phyloP scores from a whole-genome alignment of 495 filamentous ascomycete genomes.

The Podospora anserina region DNA sequence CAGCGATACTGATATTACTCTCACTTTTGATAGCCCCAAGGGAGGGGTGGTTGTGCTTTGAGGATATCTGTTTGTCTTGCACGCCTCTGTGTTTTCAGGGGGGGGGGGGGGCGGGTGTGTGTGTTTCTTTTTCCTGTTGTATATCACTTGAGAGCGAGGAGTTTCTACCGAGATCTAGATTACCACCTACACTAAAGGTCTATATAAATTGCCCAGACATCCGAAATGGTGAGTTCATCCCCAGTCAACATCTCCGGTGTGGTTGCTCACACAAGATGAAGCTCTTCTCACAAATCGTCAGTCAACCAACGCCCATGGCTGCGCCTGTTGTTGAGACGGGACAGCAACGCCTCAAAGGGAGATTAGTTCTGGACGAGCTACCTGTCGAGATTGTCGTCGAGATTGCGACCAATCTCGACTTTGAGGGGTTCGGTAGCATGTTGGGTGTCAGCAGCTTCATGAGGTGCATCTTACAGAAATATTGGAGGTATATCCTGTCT shows the following conservation, averaged over 20 bases:
- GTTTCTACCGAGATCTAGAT: too few species aligned
- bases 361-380: constrained; percentile 4
- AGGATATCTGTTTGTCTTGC: background rate
- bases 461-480: constrained; percentile 19
- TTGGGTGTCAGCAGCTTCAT: constrained; percentile 23
- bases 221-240: too few species aligned
- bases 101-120: background rate
- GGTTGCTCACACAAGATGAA: background rate
- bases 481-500: constrained; percentile 28
- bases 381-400: constrained; percentile 35
- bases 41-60: constrained; percentile 56
- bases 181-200: too few species aligned
- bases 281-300: background rate
- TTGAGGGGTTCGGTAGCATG: constrained; percentile 26
- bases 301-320: too few species aligned
- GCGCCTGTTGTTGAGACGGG: background rate
- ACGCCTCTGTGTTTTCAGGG: background rate
- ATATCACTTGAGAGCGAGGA: too few species aligned
- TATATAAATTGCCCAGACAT: too few species aligned
- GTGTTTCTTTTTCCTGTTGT: background rate
- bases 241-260: background rate
- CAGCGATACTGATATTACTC: background rate
- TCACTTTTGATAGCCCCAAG: constrained; percentile 64
- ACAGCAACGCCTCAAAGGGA: background rate
- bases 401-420: constrained; percentile 33